These are phyloP conservation scores for Emergomyces pasteurianus DNA, from an alignment of 2,329 filamentous ascomycete species.

Conservation along the genomic window DNA sequence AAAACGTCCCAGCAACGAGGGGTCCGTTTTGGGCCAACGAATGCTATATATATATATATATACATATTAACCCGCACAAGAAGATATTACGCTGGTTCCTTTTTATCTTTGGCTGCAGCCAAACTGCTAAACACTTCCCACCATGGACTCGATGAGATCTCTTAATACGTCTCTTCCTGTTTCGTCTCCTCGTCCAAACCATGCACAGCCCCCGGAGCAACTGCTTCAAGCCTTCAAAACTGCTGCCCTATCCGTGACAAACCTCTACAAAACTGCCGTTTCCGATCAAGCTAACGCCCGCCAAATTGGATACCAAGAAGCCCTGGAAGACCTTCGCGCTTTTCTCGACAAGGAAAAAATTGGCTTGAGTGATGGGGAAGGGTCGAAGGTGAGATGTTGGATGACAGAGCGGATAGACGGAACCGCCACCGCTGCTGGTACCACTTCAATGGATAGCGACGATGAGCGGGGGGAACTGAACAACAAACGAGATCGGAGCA, in stretches of 20 bases:
- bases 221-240: constrained; percentile 84
- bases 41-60: too few relatives aligned
- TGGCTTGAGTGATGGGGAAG: constrained; percentile 68
- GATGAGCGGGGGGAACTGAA: constrained; percentile 31
- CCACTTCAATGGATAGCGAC: constrained; percentile 30
- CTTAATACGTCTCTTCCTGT: constrained; percentile 50
- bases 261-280: constrained; percentile 86
- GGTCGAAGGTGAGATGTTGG: constrained; percentile 53
- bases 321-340: constrained; percentile 73
- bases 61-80: neutral
- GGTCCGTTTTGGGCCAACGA: neutral
- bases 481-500: constrained; percentile 28
- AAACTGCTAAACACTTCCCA: constrained; percentile 6
- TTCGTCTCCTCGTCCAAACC: constrained; percentile 33
- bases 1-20: neutral
- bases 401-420: constrained; percentile 37
- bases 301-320: constrained; percentile 81
- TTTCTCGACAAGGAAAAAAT: constrained; percentile 76
- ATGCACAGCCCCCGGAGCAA: constrained; percentile 34
- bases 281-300: constrained; percentile 64
- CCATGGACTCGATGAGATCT: constrained; percentile 54
- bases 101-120: neutral
- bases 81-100: neutral
- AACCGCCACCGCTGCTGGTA: constrained; percentile 14
- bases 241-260: constrained; percentile 86